phyloP scores from a whole-genome alignment of 805 yeast genomes.

The Metschnikowia aberdeeniae region DNA sequence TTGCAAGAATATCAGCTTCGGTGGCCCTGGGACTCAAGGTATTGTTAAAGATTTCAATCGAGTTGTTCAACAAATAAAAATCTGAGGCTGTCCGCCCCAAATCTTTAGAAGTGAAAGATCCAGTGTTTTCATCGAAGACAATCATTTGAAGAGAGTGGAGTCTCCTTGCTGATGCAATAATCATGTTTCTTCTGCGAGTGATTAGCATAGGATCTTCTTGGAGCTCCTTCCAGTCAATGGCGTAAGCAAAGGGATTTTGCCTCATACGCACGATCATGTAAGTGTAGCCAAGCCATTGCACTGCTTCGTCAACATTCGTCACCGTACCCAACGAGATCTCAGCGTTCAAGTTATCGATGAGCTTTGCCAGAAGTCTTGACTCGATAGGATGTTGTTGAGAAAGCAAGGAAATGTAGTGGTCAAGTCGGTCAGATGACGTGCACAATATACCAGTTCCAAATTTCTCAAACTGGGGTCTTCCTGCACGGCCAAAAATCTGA shows the following conservation, averaged over 20 bases:
- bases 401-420: constrained; percentile 82
- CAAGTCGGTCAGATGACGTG: constrained; percentile 75
- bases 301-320: constrained; percentile 89
- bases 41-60: constrained; percentile 85
- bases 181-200: constrained; percentile 69
- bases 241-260: constrained; percentile 89
- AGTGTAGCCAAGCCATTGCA: constrained; percentile 97
- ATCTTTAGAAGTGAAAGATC: constrained; percentile 79
- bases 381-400: constrained; percentile 97
- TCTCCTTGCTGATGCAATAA: constrained; percentile 73
- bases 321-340: constrained; percentile 95
- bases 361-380: constrained; percentile 67
- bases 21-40: constrained; percentile 80
- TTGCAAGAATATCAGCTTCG: constrained; percentile 85
- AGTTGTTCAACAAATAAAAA: constrained; percentile 77
- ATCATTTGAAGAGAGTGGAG: constrained; percentile 91
- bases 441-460: constrained; percentile 90
- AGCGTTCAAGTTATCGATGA: constrained; percentile 92
- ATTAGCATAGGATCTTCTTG: constrained; percentile 78
- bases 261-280: constrained; percentile 92
- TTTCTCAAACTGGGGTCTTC: constrained; percentile 93
- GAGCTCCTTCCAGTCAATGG: constrained; percentile 82
- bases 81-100: constrained; percentile 94
- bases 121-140: constrained; percentile 80
- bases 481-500: constrained; percentile 98